These are phyloP conservation scores for Castanea mollissima DNA, from an alignment of 306 rosid genomes.

Conservation along the genomic window DNA sequence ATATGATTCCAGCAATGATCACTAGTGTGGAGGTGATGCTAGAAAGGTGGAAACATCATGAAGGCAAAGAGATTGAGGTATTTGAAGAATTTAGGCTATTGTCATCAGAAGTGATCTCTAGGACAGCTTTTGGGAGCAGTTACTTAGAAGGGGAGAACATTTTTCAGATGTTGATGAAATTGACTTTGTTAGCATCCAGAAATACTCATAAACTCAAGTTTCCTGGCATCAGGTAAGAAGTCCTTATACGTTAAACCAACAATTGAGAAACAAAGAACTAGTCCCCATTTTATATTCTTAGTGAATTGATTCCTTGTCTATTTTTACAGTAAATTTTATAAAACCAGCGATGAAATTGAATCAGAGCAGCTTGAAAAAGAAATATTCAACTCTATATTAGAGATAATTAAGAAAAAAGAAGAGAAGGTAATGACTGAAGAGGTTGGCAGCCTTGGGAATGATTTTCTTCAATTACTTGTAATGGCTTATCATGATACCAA, in stretches of 20 bases:
- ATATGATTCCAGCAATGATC: constrained; percentile 24
- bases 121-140: too few species aligned
- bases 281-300: background rate
- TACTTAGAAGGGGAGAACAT: too few species aligned
- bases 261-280: background rate
- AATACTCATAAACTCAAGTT: background rate
- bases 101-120: too few species aligned
- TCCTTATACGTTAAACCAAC: background rate
- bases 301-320: background rate
- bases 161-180: too few species aligned
- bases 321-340: constrained; percentile 22
- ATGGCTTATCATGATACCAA: constrained; percentile 27
- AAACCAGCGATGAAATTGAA: constrained; percentile 20
- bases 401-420: constrained; percentile 20
- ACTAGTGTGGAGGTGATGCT: constrained; percentile 14
- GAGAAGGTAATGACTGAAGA: background rate
- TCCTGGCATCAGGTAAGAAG: constrained; percentile 5
- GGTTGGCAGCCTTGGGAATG: constrained; percentile 21
- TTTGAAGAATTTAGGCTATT: too few species aligned
- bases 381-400: background rate
- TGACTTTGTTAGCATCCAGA: background rate
- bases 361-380: constrained; percentile 12
- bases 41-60: too few species aligned
- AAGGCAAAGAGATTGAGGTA: too few species aligned
- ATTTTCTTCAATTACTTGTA: constrained; percentile 28